A percentile compares a stretch with the other conserved stretches of the same genome.
phyloP scores from a whole-genome alignment of 2,329 filamentous ascomycete genomes.

The Sclerotinia sclerotiorum region DNA sequence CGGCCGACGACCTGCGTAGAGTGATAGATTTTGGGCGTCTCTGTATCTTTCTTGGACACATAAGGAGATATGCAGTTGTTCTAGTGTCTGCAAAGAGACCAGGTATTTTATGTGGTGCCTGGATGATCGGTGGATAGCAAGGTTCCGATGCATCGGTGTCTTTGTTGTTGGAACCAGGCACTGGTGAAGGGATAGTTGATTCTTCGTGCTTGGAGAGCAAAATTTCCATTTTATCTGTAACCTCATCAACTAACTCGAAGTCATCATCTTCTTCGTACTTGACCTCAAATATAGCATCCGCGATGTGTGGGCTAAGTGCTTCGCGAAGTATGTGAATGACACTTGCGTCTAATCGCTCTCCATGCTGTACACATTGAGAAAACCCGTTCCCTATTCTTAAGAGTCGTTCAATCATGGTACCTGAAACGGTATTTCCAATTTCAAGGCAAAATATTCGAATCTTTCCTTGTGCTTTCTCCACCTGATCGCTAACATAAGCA shows the following conservation, averaged over 20 bases:
- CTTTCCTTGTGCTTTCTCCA: constrained; percentile 44
- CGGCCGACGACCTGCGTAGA: constrained; percentile 56
- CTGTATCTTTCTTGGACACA: constrained; percentile 51
- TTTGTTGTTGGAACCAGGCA: not conserved
- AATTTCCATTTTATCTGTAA: constrained; percentile 50
- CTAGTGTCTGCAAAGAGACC: constrained; percentile 66
- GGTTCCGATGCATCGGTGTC: constrained; percentile 45
- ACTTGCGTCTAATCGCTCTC: constrained; percentile 67
- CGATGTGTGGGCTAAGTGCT: constrained; percentile 64
- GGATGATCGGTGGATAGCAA: constrained; percentile 56
- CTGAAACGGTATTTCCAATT: constrained; percentile 52
- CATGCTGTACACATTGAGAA: constrained; percentile 58
- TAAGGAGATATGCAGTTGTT: constrained; percentile 63
- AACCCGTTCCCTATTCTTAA: constrained; percentile 57
- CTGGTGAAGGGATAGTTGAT: not conserved
- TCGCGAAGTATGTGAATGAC: constrained; percentile 74
- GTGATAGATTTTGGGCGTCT: constrained; percentile 54
- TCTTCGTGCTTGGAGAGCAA: constrained; percentile 25
- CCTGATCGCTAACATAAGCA: constrained; percentile 49
- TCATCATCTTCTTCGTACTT: constrained; percentile 57
- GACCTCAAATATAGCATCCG: constrained; percentile 63
- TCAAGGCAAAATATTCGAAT: constrained; percentile 57
- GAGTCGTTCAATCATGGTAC: constrained; percentile 54
- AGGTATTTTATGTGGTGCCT: constrained; percentile 63
- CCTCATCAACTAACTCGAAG: constrained; percentile 62